Conservation (phyloP, 129 eudicot genomes). For the Helianthus tuberosus region DNA sequence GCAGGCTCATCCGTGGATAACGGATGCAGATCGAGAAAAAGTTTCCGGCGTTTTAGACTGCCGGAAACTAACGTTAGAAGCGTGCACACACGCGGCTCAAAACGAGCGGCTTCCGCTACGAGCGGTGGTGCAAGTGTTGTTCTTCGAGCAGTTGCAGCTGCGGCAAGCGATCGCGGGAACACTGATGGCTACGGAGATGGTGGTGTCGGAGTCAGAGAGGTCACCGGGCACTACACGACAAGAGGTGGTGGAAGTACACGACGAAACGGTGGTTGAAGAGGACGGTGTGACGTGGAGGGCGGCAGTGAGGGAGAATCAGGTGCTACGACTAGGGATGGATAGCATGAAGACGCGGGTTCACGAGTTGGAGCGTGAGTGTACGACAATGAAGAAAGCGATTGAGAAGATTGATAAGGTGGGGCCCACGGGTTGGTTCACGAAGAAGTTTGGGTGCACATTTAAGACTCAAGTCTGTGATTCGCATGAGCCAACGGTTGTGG, state of each 20-base stretch:
- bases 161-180: constrained; percentile 96
- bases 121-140: constrained; percentile 87
- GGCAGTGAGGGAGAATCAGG: constrained; percentile 90
- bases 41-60: constrained; percentile 86
- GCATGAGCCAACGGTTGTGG: constrained; percentile 69
- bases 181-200: constrained; percentile 46
- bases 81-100: constrained; percentile 98
- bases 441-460: constrained; percentile 85
- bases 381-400: constrained; percentile 82
- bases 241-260: constrained; percentile 22
- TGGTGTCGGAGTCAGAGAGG: constrained; percentile 25
- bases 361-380: constrained; percentile 90
- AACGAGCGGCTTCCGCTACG: constrained; percentile 93
- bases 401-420: constrained; percentile 68
- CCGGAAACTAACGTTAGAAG: constrained; percentile 90
- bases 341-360: constrained; percentile 94
- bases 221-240: constrained; percentile 21
- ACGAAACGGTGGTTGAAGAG: constrained; percentile 32
- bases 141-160: constrained; percentile 97
- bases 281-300: constrained; percentile 60
- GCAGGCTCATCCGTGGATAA: constrained; percentile 92
- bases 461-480: constrained; percentile 98
- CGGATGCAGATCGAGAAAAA: constrained; percentile 79
- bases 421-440: constrained; percentile 47
- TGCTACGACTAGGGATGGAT: constrained; percentile 88